A percentile compares a stretch with the other conserved stretches of the same genome.
Conservation (phyloP, 805 yeast genomes). For the Grigorovia humatica region DNA sequence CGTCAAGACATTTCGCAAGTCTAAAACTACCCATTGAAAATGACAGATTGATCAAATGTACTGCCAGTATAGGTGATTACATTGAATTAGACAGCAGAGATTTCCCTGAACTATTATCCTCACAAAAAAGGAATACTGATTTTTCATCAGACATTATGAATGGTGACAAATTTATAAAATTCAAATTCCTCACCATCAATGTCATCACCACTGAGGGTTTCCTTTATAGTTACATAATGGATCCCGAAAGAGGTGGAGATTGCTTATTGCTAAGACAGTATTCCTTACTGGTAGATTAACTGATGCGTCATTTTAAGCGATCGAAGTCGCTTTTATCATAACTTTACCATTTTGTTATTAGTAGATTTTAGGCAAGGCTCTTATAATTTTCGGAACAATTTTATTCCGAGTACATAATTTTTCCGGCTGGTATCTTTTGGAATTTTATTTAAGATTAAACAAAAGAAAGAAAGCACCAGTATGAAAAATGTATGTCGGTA, state of each 20-base stretch:
- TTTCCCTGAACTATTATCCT: constrained; percentile 23
- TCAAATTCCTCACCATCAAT: constrained; percentile 35
- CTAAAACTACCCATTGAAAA: constrained; percentile 52
- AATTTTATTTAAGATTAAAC: not conserved
- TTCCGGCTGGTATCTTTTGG: not conserved
- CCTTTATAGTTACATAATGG: constrained; percentile 70
- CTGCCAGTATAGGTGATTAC: constrained; percentile 29
- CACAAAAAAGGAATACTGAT: constrained; percentile 2
- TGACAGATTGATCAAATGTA: constrained; percentile 11
- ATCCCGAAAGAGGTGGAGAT: constrained; percentile 87
- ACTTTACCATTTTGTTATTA: not conserved
- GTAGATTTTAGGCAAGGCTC: not conserved
- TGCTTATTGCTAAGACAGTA: constrained; percentile 71
- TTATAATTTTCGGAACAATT: not conserved
- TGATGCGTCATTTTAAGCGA: not conserved
- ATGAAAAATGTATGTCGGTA: not conserved
- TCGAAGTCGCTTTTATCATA: too few relatives aligned
- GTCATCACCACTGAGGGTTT: constrained; percentile 78
- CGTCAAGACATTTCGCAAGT: constrained; percentile 85
- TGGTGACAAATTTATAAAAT: not conserved
- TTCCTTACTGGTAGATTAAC: constrained; percentile 30
- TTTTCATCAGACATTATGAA: not conserved
- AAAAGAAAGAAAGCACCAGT: not conserved
- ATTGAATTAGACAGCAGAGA: constrained; percentile 18
- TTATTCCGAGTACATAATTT: not conserved